A percentile compares a stretch with the other conserved stretches of the same genome.
phyloP scores from a whole-genome alignment of 2,329 filamentous ascomycete species.

The Fusarium bulbicola region DNA sequence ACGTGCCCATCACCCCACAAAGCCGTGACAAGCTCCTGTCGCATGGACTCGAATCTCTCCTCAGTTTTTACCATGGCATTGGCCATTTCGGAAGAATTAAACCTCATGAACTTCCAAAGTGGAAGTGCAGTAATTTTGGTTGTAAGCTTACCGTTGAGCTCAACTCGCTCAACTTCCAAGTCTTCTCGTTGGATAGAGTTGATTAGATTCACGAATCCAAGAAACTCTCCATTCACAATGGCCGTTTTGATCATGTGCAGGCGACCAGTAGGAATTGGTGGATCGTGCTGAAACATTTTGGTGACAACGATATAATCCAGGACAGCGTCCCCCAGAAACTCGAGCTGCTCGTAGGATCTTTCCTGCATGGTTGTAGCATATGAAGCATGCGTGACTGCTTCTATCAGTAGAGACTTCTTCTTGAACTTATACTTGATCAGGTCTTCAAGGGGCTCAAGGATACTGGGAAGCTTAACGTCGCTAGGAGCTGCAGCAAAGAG shows the following conservation, averaged over 20 bases:
- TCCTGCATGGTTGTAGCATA: slow-evolving; percentile 53
- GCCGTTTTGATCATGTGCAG: slow-evolving; percentile 83
- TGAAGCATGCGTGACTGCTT: slow-evolving; percentile 84
- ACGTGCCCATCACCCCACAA: slow-evolving; percentile 14
- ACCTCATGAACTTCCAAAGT: slow-evolving; percentile 77
- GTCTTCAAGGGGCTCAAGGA: slow-evolving; percentile 64
- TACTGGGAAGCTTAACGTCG: slow-evolving; percentile 49
- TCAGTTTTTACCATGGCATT: slow-evolving; percentile 55
- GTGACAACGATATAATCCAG: slow-evolving; percentile 80
- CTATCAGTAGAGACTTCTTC: slow-evolving; percentile 73
- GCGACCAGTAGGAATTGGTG: slow-evolving; percentile 57
- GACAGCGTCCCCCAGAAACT: slow-evolving; percentile 88
- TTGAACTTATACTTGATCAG: slow-evolving; percentile 77
- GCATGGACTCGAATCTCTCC: slow-evolving; percentile 58
- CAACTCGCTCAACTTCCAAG: slow-evolving; percentile 23
- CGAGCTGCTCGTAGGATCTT: slow-evolving; percentile 73
- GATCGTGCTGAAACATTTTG: slow-evolving; percentile 60
- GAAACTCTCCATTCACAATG: slow-evolving; percentile 81
- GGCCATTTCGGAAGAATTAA: slow-evolving; percentile 59
- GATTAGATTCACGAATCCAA: slow-evolving; percentile 78
- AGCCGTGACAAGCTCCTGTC: slow-evolving; percentile 58
- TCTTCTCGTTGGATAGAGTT: slow-evolving; percentile 38
- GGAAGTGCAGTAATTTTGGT: slow-evolving; percentile 47
- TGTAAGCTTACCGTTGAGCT: slow-evolving; percentile 51
- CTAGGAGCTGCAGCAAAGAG: slow-evolving; percentile 55